These are phyloP conservation scores for Xylaria polymorpha DNA, from an alignment of 2,329 filamentous ascomycete species.

Conservation along the genomic window DNA sequence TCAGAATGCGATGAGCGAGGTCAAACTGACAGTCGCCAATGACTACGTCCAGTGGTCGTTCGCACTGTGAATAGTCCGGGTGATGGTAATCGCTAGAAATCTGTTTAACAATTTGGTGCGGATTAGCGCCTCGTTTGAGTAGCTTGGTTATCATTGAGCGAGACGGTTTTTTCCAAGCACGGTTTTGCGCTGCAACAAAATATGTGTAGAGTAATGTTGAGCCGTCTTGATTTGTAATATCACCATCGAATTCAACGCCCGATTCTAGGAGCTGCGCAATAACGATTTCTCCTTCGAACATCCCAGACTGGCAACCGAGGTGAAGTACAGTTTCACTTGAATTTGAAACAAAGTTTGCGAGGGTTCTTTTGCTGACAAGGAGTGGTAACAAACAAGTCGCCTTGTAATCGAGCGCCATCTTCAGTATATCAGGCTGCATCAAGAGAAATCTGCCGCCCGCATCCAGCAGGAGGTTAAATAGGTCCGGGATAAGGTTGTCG, in stretches of 20 bases:
- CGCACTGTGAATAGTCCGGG: neutral
- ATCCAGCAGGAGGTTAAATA: neutral
- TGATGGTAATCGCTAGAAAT: neutral
- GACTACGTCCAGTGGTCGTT: neutral
- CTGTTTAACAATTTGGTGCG: neutral
- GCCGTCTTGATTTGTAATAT: neutral
- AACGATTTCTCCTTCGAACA: neutral
- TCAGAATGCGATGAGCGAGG: rapidly evolving
- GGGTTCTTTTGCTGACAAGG: neutral
- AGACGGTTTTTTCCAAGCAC: neutral
- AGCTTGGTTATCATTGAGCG: rapidly evolving
- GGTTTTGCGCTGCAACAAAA: neutral
- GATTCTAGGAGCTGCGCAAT: neutral
- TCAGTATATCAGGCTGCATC: neutral
- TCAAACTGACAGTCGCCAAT: neutral
- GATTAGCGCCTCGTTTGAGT: neutral
- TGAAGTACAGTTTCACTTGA: neutral
- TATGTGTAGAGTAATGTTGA: neutral
- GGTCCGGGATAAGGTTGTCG: neutral
- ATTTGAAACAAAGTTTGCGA: neutral
- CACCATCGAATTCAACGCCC: neutral
- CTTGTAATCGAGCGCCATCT: neutral
- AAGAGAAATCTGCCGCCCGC: neutral
- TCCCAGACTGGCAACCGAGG: conserved; percentile 6
- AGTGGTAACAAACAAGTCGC: neutral